Base-by-base conservation (phyloP, 352 stramenopile genomes). In the Phytophthora crassamura region DNA sequence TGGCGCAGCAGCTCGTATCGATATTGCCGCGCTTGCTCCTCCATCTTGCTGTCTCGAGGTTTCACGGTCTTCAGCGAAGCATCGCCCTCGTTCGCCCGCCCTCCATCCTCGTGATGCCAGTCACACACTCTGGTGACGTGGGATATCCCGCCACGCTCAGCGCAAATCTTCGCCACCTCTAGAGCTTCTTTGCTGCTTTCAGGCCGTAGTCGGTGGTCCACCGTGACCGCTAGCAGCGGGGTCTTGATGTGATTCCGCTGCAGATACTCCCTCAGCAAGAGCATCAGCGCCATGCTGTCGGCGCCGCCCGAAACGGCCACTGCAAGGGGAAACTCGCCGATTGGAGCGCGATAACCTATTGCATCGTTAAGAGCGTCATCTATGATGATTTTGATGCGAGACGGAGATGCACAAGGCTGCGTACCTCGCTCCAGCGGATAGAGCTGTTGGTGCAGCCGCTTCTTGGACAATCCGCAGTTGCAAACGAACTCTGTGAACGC, bases 281-380 rank as follows among this genome's bases (percentile, higher is more conserved):
- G 75, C 71, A 86, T 83, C 48, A 96, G 57, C 22, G 88, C 84
- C 80, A 94, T 91, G 55, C 86, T 94, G 61, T 96, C 88, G 2
- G 80, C 85, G 7, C 88, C 88, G 11, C 88, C 88, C 0, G 88
- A 96, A 16, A 92, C 54, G 20, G 84, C 88, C 18, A 94, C 80
- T 18, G 86, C 86, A 49, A 93, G 62, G 11, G 84, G 85, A 50
- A 84, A 92, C 32, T 76, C 63, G n/a, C 43, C 60, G 0, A 36
- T 20, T 1, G 35, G 49, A 3, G 75, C 66, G 11, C 50, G 53
- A 33, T 18, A 30, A 11, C 57, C 65, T 78, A n/a, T 25, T 46
- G 40, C n/a, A 15, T 36, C 15, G 58, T 53, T 36, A 52, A 39
- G 59, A 46, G 48, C 43, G 61, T 69, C 53, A 59, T 53, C 34